These are phyloP conservation scores for Jamesozyma piceae DNA, from an alignment of 805 yeast species.

Conservation along the genomic window DNA sequence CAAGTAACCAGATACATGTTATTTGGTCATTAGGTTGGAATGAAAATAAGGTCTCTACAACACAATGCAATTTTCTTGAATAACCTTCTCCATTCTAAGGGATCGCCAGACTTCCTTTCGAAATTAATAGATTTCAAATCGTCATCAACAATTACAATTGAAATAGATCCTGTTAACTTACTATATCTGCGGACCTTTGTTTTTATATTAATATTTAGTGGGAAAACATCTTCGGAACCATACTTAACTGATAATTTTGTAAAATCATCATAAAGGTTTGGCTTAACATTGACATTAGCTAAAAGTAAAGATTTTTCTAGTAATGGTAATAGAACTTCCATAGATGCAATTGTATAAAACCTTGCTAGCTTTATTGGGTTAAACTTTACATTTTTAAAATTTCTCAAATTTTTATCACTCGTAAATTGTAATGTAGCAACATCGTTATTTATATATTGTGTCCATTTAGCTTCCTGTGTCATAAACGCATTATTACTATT, in stretches of 20 bases:
- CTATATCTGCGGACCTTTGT: conserved; percentile 39
- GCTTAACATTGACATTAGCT: conserved; percentile 18
- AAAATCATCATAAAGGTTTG: conserved; percentile 18
- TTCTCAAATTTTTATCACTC: conserved; percentile 3
- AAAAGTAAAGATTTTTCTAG: conserved; percentile 25
- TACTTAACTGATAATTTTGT: conserved; percentile 7
- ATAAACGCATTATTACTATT: not conserved
- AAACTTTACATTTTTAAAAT: conserved; percentile 8
- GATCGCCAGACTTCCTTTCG: conserved; percentile 52
- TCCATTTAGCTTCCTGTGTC: conserved; percentile 19
- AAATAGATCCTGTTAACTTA: conserved; percentile 39
- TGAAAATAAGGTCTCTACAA: conserved; percentile 49
- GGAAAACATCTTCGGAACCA: conserved; percentile 24
- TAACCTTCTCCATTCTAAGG: conserved; percentile 62
- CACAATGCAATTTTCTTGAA: conserved; percentile 48
- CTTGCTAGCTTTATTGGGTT: conserved; percentile 24
- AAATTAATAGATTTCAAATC: conserved; percentile 44
- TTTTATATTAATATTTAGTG: conserved; percentile 32
- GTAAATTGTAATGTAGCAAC: conserved; percentile 22
- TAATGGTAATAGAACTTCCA: conserved; percentile 21
- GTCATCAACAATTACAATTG: conserved; percentile 34
- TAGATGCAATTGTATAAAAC: conserved; percentile 22
- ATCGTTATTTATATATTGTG: conserved; percentile 18
- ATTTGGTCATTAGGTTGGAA: conserved; percentile 29
- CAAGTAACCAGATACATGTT: too few relatives aligned